phyloP scores from a whole-genome alignment of 177 flowering plant genomes.

The Vitis hybrid region DNA sequence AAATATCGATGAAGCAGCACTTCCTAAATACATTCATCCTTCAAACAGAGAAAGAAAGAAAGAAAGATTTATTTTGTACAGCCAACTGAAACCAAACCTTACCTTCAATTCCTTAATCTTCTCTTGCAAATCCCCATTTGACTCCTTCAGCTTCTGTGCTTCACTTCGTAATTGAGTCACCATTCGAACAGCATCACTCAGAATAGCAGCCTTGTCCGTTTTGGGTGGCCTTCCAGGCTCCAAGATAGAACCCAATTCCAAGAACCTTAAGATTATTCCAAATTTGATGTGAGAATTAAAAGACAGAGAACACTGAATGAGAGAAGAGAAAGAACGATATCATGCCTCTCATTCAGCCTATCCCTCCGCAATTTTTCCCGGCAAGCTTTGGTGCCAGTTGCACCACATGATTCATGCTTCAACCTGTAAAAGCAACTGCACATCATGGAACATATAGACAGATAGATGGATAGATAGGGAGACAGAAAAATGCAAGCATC shows the following conservation, averaged over 20 bases:
- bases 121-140: slow-evolving; percentile 16
- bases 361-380: slow-evolving; percentile 33
- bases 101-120: slow-evolving; percentile 23
- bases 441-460: not conserved
- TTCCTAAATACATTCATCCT: not conserved
- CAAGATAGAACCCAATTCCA: slow-evolving; percentile 26
- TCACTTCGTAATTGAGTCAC: slow-evolving; percentile 20
- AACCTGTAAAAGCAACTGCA: slow-evolving; percentile 10
- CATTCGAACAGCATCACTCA: slow-evolving; percentile 25
- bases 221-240: slow-evolving; percentile 31
- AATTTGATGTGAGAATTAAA: not conserved
- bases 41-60: not conserved
- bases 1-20: not conserved
- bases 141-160: slow-evolving; percentile 23
- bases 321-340: slow-evolving; percentile 3
- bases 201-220: slow-evolving; percentile 22
- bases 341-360: slow-evolving; percentile 30
- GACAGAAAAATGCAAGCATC: not conserved
- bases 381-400: slow-evolving; percentile 33
- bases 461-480: not conserved
- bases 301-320: not conserved
- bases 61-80: not conserved
- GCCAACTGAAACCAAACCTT: not conserved
- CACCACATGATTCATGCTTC: slow-evolving; percentile 21
- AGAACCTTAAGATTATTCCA: slow-evolving; percentile 17